Conservation (phyloP, 305 asterid species). For the Solanum hybrid region DNA sequence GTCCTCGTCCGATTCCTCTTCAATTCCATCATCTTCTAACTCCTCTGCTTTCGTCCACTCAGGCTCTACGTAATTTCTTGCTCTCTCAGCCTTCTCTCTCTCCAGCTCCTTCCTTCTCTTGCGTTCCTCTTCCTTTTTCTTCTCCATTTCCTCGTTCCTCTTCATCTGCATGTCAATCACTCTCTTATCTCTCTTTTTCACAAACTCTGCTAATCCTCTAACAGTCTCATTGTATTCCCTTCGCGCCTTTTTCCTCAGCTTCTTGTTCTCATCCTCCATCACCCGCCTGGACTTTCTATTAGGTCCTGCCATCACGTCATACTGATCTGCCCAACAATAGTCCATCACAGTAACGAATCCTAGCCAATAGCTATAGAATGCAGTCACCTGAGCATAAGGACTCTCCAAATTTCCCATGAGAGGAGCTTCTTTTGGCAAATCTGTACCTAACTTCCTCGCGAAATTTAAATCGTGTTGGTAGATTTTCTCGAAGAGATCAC, state of each 20-base stretch:
- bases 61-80: constrained; percentile 61
- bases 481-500: constrained; percentile 63
- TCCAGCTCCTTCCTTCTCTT: constrained; percentile 70
- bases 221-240: constrained; percentile 91
- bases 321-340: constrained; percentile 83
- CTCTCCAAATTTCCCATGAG: constrained; percentile 72
- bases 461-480: constrained; percentile 57
- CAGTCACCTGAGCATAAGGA: constrained; percentile 81
- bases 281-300: constrained; percentile 80
- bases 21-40: constrained; percentile 45
- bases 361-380: constrained; percentile 79
- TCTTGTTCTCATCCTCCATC: constrained; percentile 95
- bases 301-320: constrained; percentile 72
- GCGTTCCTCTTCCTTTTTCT: constrained; percentile 62
- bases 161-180: constrained; percentile 89
- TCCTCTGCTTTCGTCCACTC: constrained; percentile 81
- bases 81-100: constrained; percentile 74
- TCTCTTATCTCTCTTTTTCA: constrained; percentile 85
- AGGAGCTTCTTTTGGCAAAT: constrained; percentile 75
- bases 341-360: constrained; percentile 71
- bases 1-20: constrained; percentile 37
- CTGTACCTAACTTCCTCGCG: constrained; percentile 53
- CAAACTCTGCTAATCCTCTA: constrained; percentile 80
- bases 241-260: constrained; percentile 74
- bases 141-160: constrained; percentile 79